A percentile compares a stretch with the other conserved stretches of the same genome.
Evolutionary conservation across 768 basidiomycete species (phyloP).

Genomic region (Tricholoma bakamatsutake): DNA sequence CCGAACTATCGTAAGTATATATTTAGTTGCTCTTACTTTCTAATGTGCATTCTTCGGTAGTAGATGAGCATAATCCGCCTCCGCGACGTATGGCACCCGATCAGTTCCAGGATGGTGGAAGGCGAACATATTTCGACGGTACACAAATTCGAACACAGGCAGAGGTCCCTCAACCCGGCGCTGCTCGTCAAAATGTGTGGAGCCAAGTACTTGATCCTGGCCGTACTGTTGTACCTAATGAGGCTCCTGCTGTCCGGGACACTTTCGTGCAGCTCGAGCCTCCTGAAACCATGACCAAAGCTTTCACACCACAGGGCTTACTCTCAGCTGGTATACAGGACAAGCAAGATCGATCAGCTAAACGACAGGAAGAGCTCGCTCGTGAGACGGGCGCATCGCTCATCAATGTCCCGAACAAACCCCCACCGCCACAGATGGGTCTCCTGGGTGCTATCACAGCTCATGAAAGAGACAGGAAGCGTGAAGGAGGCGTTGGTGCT

Average conservation of each 20-base stretch:
- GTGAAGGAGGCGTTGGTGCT: slow-evolving; percentile 93
- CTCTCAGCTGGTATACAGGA: slow-evolving; percentile 94
- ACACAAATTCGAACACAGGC: slow-evolving; percentile 49
- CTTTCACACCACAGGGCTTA: slow-evolving; percentile 91
- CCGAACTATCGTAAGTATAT: slow-evolving; percentile 36
- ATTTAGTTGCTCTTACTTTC: neutral
- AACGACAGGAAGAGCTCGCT: slow-evolving; percentile 90
- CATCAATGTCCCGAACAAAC: slow-evolving; percentile 93
- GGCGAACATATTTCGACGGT: slow-evolving; percentile 54
- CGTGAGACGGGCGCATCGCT: slow-evolving; percentile 87
- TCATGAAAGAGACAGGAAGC: slow-evolving; percentile 89
- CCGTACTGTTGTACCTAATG: slow-evolving; percentile 40
- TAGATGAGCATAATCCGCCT: slow-evolving; percentile 33
- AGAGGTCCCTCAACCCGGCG: slow-evolving; percentile 45
- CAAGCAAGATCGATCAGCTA: slow-evolving; percentile 92
- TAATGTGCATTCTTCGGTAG: slow-evolving; percentile 19
- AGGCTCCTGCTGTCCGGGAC: slow-evolving; percentile 42
- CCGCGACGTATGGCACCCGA: slow-evolving; percentile 49
- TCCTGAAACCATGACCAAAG: slow-evolving; percentile 79
- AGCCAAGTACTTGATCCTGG: slow-evolving; percentile 80
- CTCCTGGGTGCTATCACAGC: slow-evolving; percentile 94
- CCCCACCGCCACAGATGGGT: slow-evolving; percentile 91
- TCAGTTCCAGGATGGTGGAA: slow-evolving; percentile 40
- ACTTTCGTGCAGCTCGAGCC: slow-evolving; percentile 72
- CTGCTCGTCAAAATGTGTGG: slow-evolving; percentile 74